A percentile compares a stretch with the other conserved stretches of the same genome.
Evolutionary conservation across 441 rosid species (phyloP).

Genomic region (Populus hybrid): DNA sequence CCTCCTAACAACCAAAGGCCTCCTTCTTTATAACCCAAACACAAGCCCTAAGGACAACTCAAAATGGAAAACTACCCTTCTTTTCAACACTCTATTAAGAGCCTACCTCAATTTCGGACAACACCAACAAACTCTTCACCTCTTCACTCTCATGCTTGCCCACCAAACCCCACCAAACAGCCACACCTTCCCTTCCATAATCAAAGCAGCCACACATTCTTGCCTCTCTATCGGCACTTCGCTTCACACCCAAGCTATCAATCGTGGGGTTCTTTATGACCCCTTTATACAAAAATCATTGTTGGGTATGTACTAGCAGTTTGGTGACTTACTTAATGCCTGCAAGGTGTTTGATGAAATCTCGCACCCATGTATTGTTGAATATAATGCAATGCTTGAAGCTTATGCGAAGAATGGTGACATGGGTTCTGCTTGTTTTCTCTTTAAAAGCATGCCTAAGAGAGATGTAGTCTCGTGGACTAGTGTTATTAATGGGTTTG

Average conservation of each 20-base stretch:
- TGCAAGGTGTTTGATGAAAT: neutral
- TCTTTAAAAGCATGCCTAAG: constrained; percentile 42
- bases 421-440: constrained; percentile 41
- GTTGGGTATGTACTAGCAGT: constrained; percentile 34
- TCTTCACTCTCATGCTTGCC: constrained; percentile 59
- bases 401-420: constrained; percentile 55
- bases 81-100: constrained; percentile 60
- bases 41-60: constrained; percentile 4
- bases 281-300: constrained; percentile 55
- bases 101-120: constrained; percentile 48
- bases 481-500: constrained; percentile 56
- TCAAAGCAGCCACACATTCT: constrained; percentile 39
- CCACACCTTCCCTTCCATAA: constrained; percentile 62
- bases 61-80: constrained; percentile 36
- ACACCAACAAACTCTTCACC: constrained; percentile 28
- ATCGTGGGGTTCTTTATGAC: constrained; percentile 47
- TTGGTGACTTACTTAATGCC: constrained; percentile 30
- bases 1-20: constrained; percentile 37
- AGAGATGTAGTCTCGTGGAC: constrained; percentile 75
- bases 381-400: constrained; percentile 55
- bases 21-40: constrained; percentile 21
- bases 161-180: constrained; percentile 40
- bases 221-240: constrained; percentile 29
- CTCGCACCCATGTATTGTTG: constrained; percentile 37
- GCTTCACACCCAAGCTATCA: constrained; percentile 51